Percentiles rank a stretch among this genome's conserved stretches.
These are phyloP conservation scores for Pneumocystis jirovecii DNA, from an alignment of 1,139 yeast species.

Conservation along the genomic window DNA sequence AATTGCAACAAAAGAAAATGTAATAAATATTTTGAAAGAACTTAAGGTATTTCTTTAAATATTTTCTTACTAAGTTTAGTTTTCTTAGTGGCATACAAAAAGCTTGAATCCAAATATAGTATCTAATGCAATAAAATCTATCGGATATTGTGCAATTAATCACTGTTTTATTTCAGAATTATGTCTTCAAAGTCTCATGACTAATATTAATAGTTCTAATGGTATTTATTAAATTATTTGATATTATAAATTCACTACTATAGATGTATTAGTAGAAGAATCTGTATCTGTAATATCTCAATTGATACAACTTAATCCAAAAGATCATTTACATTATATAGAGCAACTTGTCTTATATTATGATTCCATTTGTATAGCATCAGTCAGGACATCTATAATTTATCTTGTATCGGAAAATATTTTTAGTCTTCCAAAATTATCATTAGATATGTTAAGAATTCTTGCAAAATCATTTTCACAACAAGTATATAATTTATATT, in stretches of 20 bases:
- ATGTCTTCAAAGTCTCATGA: conserved; percentile 9
- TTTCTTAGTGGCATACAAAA: conserved; percentile 27
- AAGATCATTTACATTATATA: conserved; percentile 30
- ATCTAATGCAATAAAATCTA: conserved; percentile 43
- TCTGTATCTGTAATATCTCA: conserved; percentile 54
- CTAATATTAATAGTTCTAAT: conserved; percentile 2
- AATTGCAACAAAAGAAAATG: conserved; percentile 39
- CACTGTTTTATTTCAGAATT: conserved; percentile 17
- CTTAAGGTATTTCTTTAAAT: conserved; percentile 21
- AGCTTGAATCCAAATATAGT: conserved; percentile 28
- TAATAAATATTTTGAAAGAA: conserved; percentile 44
- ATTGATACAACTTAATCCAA: conserved; percentile 51
- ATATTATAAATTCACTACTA: not conserved
- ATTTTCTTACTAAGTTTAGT: conserved; percentile 30
- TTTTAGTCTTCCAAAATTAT: conserved; percentile 33
- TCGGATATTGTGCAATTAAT: conserved; percentile 36
- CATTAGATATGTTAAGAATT: conserved; percentile 62
- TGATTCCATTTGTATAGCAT: conserved; percentile 32
- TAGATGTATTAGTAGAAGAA: conserved; percentile 30
- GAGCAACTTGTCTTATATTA: conserved; percentile 24
- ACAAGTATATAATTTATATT: conserved; percentile 28
- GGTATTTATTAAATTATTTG: conserved; percentile 14
- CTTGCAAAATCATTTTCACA: conserved; percentile 41
- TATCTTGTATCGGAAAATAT: conserved; percentile 86
- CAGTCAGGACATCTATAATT: conserved; percentile 51